Conservation (phyloP, 306 rosid genomes). For the Hippophae rhamnoides region DNA sequence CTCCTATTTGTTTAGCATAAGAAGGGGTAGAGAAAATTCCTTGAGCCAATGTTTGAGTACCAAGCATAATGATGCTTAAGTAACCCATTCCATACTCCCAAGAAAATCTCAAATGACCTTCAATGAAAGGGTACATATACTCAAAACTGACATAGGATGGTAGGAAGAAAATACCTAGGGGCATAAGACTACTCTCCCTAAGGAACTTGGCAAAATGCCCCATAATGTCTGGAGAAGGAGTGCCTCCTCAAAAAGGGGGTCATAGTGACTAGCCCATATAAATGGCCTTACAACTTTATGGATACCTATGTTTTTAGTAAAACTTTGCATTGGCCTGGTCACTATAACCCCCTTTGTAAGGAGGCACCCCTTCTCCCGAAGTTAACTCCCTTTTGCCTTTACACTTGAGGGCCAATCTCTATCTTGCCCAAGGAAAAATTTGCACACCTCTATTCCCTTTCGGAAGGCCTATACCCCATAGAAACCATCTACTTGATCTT, state of each 20-base stretch:
- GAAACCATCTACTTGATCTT: not conserved
- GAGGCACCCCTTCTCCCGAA: not conserved
- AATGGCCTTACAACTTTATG: not conserved
- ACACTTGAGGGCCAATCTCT: constrained; percentile 4
- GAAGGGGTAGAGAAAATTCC: not conserved
- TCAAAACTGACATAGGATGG: not conserved
- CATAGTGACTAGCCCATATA: not conserved
- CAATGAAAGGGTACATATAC: not conserved
- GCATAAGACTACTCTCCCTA: no score
- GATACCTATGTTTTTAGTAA: not conserved
- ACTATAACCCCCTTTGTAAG: not conserved
- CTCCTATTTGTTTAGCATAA: not conserved
- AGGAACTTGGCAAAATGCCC: no score
- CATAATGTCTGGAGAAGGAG: no score
- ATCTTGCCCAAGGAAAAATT: not conserved
- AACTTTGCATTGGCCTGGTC: not conserved
- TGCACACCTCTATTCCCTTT: not conserved
- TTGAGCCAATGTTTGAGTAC: no score
- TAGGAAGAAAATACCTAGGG: constrained; percentile 2
- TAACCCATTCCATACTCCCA: not conserved
- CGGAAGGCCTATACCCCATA: constrained; percentile 3
- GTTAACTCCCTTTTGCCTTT: no score
- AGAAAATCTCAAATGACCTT: not conserved
- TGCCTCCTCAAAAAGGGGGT: no score
- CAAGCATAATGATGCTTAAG: not conserved